Percentiles rank a stretch among this genome's conserved stretches.
Conservation (phyloP, 805 yeast species). For the Allodekkera sacchari region DNA sequence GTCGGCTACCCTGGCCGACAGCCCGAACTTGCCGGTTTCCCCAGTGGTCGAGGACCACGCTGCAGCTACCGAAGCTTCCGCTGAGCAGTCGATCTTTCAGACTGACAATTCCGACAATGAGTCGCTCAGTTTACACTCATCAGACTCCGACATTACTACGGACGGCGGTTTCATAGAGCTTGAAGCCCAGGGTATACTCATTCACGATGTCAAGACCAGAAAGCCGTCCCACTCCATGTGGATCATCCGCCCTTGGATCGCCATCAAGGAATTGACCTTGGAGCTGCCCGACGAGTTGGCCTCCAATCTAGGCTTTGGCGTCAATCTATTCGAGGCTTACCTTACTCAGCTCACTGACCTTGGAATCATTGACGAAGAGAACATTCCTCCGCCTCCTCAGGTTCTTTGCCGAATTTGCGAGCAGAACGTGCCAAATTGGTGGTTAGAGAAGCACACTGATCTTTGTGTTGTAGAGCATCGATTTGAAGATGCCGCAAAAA, state of each 20-base stretch:
- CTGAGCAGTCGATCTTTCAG: too few species aligned
- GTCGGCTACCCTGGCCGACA: background rate
- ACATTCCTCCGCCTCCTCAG: slow-evolving; percentile 71
- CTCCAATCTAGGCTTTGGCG: slow-evolving; percentile 82
- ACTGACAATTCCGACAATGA: too few species aligned
- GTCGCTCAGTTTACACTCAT: slow-evolving; percentile 20
- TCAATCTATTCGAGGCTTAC: slow-evolving; percentile 73
- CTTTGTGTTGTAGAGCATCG: slow-evolving; percentile 80
- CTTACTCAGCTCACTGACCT: slow-evolving; percentile 54
- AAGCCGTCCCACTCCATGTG: slow-evolving; percentile 83
- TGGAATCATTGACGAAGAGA: slow-evolving; percentile 53
- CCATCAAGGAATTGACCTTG: slow-evolving; percentile 50
- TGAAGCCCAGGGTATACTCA: slow-evolving; percentile 90
- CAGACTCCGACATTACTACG: slow-evolving; percentile 33
- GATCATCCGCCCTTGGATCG: slow-evolving; percentile 75
- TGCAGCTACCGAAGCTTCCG: background rate
- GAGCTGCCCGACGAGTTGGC: slow-evolving; percentile 64
- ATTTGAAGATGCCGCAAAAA: slow-evolving; percentile 67
- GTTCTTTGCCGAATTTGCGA: slow-evolving; percentile 92
- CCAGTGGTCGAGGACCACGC: background rate
- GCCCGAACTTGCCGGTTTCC: background rate
- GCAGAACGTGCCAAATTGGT: slow-evolving; percentile 88
- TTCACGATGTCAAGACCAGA: slow-evolving; percentile 50
- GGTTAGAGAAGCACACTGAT: slow-evolving; percentile 87
- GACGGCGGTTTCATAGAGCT: slow-evolving; percentile 61